Evolutionary conservation across 176 grass and related monocot species (phyloP).

Genomic region (Dendrocalamus sinicus): DNA sequence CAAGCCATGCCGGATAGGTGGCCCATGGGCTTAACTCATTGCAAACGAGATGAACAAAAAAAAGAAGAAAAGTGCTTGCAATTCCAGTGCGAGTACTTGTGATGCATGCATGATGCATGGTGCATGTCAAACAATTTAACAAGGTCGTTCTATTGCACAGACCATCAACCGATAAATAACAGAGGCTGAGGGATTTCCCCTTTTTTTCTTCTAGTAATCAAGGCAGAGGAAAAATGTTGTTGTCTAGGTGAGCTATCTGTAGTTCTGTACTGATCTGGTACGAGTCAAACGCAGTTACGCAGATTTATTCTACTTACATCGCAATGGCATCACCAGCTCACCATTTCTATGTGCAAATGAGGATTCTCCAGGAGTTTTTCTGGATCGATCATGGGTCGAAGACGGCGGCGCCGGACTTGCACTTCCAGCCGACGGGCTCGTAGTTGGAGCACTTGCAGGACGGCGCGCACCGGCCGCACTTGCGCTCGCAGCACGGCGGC

Average conservation of each 20-base stretch:
- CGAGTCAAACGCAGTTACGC: not conserved
- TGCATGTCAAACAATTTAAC: not conserved
- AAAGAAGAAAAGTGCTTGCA: not conserved
- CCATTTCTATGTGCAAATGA: not conserved
- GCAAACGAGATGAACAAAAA: not conserved
- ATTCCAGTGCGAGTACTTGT: not conserved
- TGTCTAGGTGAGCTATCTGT: not conserved
- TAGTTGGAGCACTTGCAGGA: conserved; percentile 59
- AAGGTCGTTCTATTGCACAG: not conserved
- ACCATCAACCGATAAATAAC: not conserved
- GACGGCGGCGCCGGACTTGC: conserved; percentile 65
- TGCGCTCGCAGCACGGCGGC: conserved; percentile 65
- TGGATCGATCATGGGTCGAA: conserved; percentile 49
- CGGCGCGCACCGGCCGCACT: conserved; percentile 62
- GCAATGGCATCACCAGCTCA: not conserved
- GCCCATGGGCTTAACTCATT: not conserved
- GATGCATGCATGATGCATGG: not conserved
- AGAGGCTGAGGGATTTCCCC: not conserved
- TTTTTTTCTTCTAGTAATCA: not conserved
- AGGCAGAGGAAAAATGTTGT: not conserved
- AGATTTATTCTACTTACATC: not conserved
- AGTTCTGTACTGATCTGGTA: not conserved
- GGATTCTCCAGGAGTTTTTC: not conserved
- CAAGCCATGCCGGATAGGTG: not conserved
- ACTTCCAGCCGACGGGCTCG: conserved; percentile 78